Evolutionary conservation across 1,284 basidiomycete species (phyloP).

Genomic region (Puccinia triticina): DNA sequence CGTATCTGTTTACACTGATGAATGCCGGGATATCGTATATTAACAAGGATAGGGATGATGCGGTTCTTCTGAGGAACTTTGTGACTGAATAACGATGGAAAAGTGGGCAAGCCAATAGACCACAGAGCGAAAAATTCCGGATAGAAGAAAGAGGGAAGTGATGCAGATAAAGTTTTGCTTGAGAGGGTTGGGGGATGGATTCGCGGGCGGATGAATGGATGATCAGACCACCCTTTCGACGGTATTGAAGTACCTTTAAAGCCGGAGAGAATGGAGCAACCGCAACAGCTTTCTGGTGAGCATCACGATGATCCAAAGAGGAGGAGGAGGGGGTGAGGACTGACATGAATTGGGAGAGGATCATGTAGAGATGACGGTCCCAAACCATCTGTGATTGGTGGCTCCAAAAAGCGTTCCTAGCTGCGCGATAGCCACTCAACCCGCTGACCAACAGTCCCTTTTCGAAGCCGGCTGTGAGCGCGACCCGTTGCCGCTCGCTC

Average conservation of each 20-base stretch:
- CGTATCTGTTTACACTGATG: background rate
- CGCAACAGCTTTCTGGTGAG: background rate
- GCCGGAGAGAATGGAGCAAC: background rate
- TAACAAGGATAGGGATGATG: background rate
- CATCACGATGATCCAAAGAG: background rate
- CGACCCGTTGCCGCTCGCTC: background rate
- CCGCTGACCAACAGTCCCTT: slow-evolving; percentile 35
- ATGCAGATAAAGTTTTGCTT: background rate
- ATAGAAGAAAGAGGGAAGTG: background rate
- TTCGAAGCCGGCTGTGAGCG: background rate
- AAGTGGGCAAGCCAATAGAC: background rate
- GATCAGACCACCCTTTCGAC: slow-evolving; percentile 26
- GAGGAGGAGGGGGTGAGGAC: slow-evolving; percentile 60
- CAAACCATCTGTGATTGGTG: slow-evolving; percentile 81
- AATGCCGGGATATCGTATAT: background rate
- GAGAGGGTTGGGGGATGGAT: no score
- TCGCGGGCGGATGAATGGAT: background rate
- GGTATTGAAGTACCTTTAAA: slow-evolving; percentile 37
- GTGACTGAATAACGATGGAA: background rate
- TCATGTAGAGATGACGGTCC: slow-evolving; percentile 84
- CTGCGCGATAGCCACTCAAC: slow-evolving; percentile 64
- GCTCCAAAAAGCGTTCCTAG: slow-evolving; percentile 72
- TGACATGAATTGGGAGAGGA: slow-evolving; percentile 89
- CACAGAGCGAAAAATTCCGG: background rate
- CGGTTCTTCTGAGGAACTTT: background rate